Evolutionary conservation across 2,329 filamentous ascomycete genomes (phyloP), one percentile per base, ranked within the genome.

Genomic region (Diatrype stigma): DNA sequence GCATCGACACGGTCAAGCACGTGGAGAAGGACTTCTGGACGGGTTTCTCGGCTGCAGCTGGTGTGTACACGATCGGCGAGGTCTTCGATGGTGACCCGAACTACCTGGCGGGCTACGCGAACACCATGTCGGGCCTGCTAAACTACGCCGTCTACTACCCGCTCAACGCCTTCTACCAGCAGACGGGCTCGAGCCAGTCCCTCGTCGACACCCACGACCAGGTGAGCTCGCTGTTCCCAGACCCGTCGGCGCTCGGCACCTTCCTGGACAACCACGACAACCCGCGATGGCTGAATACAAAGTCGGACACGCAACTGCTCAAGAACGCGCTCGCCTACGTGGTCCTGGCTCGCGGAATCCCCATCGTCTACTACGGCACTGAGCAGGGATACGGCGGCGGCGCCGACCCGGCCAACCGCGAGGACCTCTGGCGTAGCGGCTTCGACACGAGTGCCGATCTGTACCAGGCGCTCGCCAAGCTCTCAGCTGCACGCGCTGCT

Each of bases 351-450:
- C 73, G 84, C 49, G 84, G 84, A 19, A 80, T 86, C 37, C 82
- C 83, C 1, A 81, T 85, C 50, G 73, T 86, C 32, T 87, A 86
- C 66, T 77, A 85, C 57, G 84, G 84, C 26, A 80, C 84, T 54
- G 84, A 87, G 65, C 84, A 87, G 60, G 80, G 78, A 53, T 82
- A 76, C 62, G 63, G 70, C 2, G 73, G 71, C n/a, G 71, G 64
- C 35, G 67, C 67, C 44, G 79, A 79, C 8, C 67, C 73, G 0
- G 73, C 72, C 47, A 77, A 78, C 59, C 78, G 81, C n/a, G 80
- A 84, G 60, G 78, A 81, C 7, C 70, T 80, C 40, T 85, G 82
- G 82, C 65, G 75, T 11, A 78, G 76, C 11, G 67, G 67, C 6
- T 85, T 77, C 64, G 60, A 71, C 53, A 77, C 70, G 1, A 56